Base-by-base conservation (phyloP, 2,329 filamentous ascomycete species). In the Ampelomyces quisqualis region DNA sequence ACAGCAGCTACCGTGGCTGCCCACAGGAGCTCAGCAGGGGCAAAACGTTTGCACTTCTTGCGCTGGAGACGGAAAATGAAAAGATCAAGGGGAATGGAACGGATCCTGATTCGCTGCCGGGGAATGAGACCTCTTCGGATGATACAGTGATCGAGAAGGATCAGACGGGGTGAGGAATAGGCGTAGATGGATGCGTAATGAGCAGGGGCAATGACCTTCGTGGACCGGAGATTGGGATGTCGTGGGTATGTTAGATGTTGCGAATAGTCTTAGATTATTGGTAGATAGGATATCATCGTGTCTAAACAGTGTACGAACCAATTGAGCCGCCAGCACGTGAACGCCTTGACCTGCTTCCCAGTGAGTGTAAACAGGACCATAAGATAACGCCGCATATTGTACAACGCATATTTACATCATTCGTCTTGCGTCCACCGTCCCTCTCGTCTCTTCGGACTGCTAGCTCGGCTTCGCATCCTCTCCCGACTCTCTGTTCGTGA, bases 401-500 rank as follows among this genome's bases (percentile, higher is more conserved):
- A 18, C 14, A 28, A 34, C 14, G 5, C 17, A 33, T 10, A 32
- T 14, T 14, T 33, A 28, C 21, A 36, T 47, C 21, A 58, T 28
- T 58, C 53, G 11, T 59, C 54, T 30, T 50, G 11, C 36, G 42
- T 47, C 55, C 51, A n/a, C 38, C 46, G 11, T 38, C 41, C 35
- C 46, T 38, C 30, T 20, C 49, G 46, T 36, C 75, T 71, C 34
- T 72, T 75, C 9, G 78, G 78, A 55, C 73, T 77, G 14, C 64
- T 71, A 35, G 69, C 62, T 11, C 73, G 57, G 56, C 73, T 75
- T 72, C 65, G 80, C 7, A 96, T 69, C 43, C 88, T 77, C 62
- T 97, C 93, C 38, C 89, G 77, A 63, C 89, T 95, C 63, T 96
- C 91, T 0, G 88, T 94, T 53, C 91, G 76, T 2, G 89, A 80